Conservation (phyloP, 2,329 filamentous ascomycete genomes). For the Alternaria triticina region DNA sequence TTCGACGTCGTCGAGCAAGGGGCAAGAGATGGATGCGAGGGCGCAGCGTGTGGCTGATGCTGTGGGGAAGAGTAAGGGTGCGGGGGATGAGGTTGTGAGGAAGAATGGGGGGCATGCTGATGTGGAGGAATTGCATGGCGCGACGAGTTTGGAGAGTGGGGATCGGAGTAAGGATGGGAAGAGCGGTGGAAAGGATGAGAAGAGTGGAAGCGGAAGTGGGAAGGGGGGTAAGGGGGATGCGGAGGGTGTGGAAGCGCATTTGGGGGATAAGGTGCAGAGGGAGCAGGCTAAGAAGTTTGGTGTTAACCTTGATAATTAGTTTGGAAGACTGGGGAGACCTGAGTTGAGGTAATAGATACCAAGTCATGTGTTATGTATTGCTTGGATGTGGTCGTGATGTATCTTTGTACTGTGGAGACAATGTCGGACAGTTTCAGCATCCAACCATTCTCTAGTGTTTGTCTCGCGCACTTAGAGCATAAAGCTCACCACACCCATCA, state of each 20-base stretch:
- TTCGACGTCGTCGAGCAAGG: background rate
- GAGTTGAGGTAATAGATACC: background rate
- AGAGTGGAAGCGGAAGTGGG: background rate
- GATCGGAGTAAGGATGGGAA: background rate
- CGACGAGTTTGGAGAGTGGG: background rate
- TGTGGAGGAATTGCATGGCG: constrained; percentile 15
- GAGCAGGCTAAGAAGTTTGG: constrained; percentile 23
- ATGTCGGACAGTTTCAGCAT: background rate
- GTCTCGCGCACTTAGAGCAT: background rate
- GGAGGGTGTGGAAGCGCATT: background rate
- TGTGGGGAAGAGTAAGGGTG: background rate
- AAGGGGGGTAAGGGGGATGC: background rate
- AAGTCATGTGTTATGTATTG: background rate
- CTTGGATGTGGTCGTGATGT: background rate
- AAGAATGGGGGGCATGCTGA: constrained; percentile 10
- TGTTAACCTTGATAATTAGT: constrained; percentile 11
- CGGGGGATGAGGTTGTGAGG: background rate
- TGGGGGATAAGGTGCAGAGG: constrained; percentile 11
- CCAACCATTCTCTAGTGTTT: background rate
- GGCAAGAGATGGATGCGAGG: background rate
- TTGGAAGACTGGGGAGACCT: background rate
- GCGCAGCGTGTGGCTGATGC: constrained; percentile 5
- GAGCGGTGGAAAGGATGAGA: background rate
- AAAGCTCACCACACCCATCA: background rate
- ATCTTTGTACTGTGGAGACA: background rate